Evolutionary conservation across 2,329 filamentous ascomycete genomes (phyloP), one percentile per base, ranked within the genome.

Genomic region (Fusarium sp.): DNA sequence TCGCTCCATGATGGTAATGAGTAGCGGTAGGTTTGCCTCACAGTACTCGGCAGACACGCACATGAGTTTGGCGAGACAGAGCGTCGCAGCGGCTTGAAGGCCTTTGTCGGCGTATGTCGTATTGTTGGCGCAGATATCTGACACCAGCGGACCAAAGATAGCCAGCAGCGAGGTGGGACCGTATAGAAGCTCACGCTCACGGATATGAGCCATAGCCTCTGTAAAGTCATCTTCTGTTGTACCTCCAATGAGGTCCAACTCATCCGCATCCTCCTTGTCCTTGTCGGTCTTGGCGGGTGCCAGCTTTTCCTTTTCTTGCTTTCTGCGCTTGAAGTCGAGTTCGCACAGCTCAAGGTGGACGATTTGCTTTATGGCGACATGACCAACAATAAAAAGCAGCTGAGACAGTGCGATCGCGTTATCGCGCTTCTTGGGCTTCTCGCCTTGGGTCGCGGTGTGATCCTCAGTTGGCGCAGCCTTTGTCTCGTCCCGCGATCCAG

Each of bases 31-130:
- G 76, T 99, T 97, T 40, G 88, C 88, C 81, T 98, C 96, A 81
- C 96, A 99, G 82, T 98, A 99, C 80, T 98, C 94, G 7, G 93
- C 91, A 73, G 93, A 97, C 42, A 99, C 95, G 76, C 97, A 99
- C 97, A 99, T 99, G 64, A 99, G 89, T 84, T 99, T 99, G 6
- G 95, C 95, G 76, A 99, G 87, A 77, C 96, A 99, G 10, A 99
- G 84, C 1, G 96, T 97, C 13, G 96, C 95, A 40, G 97, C 93
- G 22, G 94, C 94, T 81, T 99, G 96, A 13, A 99, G 88, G 58
- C 93, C 94, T 68, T 92, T 91, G 81, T 98, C 94, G 58, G 91
- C 90, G 81, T 98, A 98, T 1, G 91, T 90, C 7, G 94, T 97
- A 81, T 97, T 98, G 81, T 97, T 97, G 69, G 92, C 91, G 81